phyloP scores from a whole-genome alignment of 257 asterid species.

The Salvia hispanica region DNA sequence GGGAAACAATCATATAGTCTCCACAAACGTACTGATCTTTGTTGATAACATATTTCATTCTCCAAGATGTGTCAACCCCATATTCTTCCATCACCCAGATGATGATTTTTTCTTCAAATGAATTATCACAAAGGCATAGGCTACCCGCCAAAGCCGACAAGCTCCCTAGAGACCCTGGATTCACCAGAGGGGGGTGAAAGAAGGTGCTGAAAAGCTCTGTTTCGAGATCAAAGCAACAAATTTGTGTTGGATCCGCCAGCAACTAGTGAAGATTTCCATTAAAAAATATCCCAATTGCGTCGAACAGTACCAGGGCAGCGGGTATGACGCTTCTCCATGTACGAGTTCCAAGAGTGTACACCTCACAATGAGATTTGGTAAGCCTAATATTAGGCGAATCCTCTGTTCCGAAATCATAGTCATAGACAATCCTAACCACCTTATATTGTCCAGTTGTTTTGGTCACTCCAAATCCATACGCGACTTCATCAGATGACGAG shows the following conservation, averaged over 20 bases:
- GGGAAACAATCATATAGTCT: slow-evolving; percentile 8
- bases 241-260: slow-evolving; percentile 25
- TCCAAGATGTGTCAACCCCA: slow-evolving; percentile 41
- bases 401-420: neutral
- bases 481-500: slow-evolving; percentile 20
- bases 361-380: slow-evolving; percentile 27
- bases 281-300: slow-evolving; percentile 27
- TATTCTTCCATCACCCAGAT: slow-evolving; percentile 53
- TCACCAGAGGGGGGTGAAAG: neutral
- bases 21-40: slow-evolving; percentile 21
- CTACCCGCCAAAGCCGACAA: slow-evolving; percentile 28
- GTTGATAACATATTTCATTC: slow-evolving; percentile 33
- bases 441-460: slow-evolving; percentile 19
- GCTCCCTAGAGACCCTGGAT: neutral
- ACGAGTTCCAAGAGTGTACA: slow-evolving; percentile 46
- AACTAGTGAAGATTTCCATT: slow-evolving; percentile 52
- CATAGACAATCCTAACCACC: slow-evolving; percentile 31
- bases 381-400: neutral
- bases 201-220: slow-evolving; percentile 30
- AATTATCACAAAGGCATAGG: slow-evolving; percentile 37
- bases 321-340: slow-evolving; percentile 34
- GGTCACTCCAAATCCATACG: slow-evolving; percentile 39
- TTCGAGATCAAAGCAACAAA: slow-evolving; percentile 42
- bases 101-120: slow-evolving; percentile 34
- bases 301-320: neutral